phyloP scores from a whole-genome alignment of 2,329 filamentous ascomycete genomes.

The Epichloe hybrida region DNA sequence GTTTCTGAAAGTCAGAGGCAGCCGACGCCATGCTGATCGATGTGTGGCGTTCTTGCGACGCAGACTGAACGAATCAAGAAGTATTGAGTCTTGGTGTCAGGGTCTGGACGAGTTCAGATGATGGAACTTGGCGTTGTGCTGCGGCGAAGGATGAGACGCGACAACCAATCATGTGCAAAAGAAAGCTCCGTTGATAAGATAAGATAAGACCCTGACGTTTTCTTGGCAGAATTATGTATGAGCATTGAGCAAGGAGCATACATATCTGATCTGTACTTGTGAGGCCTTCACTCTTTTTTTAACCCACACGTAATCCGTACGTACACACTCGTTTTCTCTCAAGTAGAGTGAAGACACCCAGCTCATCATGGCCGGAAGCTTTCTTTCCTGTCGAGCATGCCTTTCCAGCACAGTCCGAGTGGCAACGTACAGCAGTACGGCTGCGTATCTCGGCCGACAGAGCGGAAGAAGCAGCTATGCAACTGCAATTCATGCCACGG shows the following conservation, averaged over 20 bases:
- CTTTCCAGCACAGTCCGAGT: constrained; percentile 14
- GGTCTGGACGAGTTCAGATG: neutral
- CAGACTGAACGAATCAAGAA: neutral
- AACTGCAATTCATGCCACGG: constrained; percentile 1
- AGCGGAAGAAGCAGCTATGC: constrained; percentile 7
- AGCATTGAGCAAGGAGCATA: too few relatives aligned
- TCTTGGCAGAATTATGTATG: too few relatives aligned
- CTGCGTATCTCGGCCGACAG: constrained; percentile 5
- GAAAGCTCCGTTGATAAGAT: constrained; percentile 30
- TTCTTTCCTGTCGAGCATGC: constrained; percentile 15
- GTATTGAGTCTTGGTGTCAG: neutral
- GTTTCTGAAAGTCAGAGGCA: constrained; percentile 39
- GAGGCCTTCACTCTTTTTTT: neutral
- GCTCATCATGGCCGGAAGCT: constrained; percentile 13
- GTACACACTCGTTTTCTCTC: too few relatives aligned
- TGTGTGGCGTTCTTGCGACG: neutral
- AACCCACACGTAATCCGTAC: neutral
- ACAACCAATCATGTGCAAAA: constrained; percentile 19
- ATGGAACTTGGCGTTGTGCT: too few relatives aligned
- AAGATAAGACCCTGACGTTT: neutral
- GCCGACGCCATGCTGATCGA: constrained; percentile 25
- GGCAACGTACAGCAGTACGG: constrained; percentile 3
- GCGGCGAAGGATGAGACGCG: neutral
- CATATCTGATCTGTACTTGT: neutral
- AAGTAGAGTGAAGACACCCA: neutral